Evolutionary conservation across 1,139 yeast genomes (phyloP).

Genomic region (Blastobotrys malaysiensis): DNA sequence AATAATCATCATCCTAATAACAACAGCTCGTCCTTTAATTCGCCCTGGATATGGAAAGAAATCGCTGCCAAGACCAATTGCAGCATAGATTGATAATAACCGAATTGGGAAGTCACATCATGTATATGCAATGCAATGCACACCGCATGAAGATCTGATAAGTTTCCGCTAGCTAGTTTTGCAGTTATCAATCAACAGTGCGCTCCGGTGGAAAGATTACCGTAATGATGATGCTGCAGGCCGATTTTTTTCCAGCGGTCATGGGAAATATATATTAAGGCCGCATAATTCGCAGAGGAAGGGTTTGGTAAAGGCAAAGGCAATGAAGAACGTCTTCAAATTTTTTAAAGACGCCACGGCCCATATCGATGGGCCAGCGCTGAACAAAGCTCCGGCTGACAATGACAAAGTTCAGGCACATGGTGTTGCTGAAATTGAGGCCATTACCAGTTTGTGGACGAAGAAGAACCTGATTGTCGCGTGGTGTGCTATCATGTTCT

Average conservation of each 20-base stretch:
- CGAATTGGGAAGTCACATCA: not conserved
- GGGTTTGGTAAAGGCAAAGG: not conserved
- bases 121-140: not conserved
- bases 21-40: too few species aligned
- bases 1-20: too few species aligned
- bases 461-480: slow-evolving; percentile 21
- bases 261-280: too few species aligned
- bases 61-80: not conserved
- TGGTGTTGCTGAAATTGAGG: slow-evolving; percentile 9
- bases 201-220: not conserved
- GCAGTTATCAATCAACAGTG: not conserved
- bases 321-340: not conserved
- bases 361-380: not conserved
- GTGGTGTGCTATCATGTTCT: slow-evolving; percentile 32
- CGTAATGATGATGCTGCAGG: too few species aligned
- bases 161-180: not conserved
- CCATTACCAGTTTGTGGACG: slow-evolving; percentile 19
- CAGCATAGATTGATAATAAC: not conserved
- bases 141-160: not conserved
- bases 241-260: too few species aligned
- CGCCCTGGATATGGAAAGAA: too few species aligned
- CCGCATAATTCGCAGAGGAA: too few species aligned
- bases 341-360: not conserved
- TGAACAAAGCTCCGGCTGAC: not conserved
- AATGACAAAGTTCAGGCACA: not conserved